Evolutionary conservation across 73 alveolate species (phyloP), one percentile per base, ranked within the genome.

Genomic region (Tetrahymena malaccensis): DNA sequence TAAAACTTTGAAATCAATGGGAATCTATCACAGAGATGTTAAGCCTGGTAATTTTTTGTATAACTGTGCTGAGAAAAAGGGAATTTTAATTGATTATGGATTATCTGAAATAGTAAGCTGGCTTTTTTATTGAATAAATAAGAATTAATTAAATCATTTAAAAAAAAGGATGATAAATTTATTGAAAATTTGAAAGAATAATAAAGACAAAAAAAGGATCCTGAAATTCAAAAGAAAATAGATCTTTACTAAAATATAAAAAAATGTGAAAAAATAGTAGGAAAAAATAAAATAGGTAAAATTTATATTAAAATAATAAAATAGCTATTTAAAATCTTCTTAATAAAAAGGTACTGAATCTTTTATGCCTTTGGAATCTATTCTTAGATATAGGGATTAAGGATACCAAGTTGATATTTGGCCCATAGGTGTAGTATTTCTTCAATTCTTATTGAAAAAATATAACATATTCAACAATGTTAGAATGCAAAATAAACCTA

Each of bases 391-490:
- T 34, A 97, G 96, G 21, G 97, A 93, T 56, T 98, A 98, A 96
- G 96, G 98, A 21, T 96, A 98, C 37, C 97, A 98, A n/a, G 99
- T 98, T 15, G 99, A 98, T 95, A 97, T 98, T 56, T 98, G 99
- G 99, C 99, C 99, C 4, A 97, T 98, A 33, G 99, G 99, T 17
- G 99, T 98, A 0, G 98, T 98, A 40, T 94, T 98, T 96, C 97
- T 98, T 55, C 96, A 98, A 93, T 97, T 98, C 94, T 94, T 98
- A 38, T 96, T 99, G 43, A 96, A 97, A 85, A 96, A 99, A 70
- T 98, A 98, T 55, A 99, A 99, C 8, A 96, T 98, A 55, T 98
- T 98, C 40, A 95, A 94, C 55, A 95, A 95, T 95, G 97, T 95
- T 3, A n/a, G 97, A 50, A 95, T 95, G 97, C 40, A 85, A 21